These are phyloP conservation scores for Pythium pyrilobum DNA, from an alignment of 352 stramenopile species.

Conservation along the genomic window DNA sequence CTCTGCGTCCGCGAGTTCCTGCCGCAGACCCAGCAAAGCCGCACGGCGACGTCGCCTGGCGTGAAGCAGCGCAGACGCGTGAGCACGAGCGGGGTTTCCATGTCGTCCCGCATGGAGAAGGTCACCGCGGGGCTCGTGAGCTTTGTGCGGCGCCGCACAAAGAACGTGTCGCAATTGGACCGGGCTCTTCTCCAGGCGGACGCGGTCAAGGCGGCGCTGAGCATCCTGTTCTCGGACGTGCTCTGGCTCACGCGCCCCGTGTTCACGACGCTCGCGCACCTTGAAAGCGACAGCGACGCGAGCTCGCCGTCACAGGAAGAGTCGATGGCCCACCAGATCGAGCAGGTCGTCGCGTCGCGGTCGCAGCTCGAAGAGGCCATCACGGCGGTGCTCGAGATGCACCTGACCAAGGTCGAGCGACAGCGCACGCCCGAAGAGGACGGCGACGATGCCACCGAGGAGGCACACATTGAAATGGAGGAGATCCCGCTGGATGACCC, in stretches of 20 bases:
- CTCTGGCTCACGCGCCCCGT: conserved; percentile 67
- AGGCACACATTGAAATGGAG: conserved; percentile 46
- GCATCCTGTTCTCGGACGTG: conserved; percentile 68
- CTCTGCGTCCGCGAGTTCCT: conserved; percentile 66
- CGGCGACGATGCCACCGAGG: conserved; percentile 30
- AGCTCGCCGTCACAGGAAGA: neutral
- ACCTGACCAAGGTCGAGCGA: conserved; percentile 39
- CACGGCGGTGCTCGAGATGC: conserved; percentile 69
- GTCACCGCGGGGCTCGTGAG: conserved; percentile 28
- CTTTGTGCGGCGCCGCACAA: conserved; percentile 48
- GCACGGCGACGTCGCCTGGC: neutral
- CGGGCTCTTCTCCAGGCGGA: conserved; percentile 48
- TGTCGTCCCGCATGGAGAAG: conserved; percentile 28
- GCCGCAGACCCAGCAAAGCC: conserved; percentile 9
- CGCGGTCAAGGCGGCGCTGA: conserved; percentile 57
- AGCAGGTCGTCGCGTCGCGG: conserved; percentile 33
- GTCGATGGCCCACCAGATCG: conserved; percentile 25
- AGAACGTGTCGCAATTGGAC: conserved; percentile 38
- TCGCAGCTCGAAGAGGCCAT: conserved; percentile 53
- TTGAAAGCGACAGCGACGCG: conserved; percentile 12
- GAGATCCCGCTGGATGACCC: conserved; percentile 63
- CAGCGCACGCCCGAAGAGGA: neutral
- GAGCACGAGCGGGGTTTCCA: neutral
- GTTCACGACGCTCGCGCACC: conserved; percentile 33
- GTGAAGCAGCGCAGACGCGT: conserved; percentile 4